phyloP scores from a whole-genome alignment of 1,284 basidiomycete genomes.

The Pisolithus thermaeus region DNA sequence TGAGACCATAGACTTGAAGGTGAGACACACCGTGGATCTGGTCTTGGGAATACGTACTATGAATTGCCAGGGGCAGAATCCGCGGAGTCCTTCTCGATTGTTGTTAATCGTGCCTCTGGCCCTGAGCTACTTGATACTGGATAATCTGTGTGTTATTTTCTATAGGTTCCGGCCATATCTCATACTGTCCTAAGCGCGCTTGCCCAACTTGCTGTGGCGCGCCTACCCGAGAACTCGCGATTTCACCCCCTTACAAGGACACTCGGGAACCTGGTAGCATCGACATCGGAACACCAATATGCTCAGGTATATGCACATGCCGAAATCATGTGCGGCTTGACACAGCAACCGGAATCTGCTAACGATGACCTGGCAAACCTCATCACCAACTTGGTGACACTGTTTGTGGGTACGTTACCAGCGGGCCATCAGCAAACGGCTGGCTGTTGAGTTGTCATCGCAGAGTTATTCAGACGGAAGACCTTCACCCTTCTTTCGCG shows the following conservation, averaged over 20 bases:
- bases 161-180: conserved; percentile 1
- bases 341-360: conserved; percentile 37
- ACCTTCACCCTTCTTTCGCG: conserved; percentile 50
- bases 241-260: conserved; percentile 39
- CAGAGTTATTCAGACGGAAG: conserved; percentile 47
- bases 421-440: background rate
- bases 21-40: conserved; percentile 25
- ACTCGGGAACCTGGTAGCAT: conserved; percentile 42
- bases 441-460: background rate
- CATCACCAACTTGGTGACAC: conserved; percentile 37
- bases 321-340: conserved; percentile 36
- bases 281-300: conserved; percentile 50
- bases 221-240: conserved; percentile 45
- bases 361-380: conserved; percentile 41
- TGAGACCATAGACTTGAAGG: conserved; percentile 47
- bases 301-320: conserved; percentile 47
- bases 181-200: conserved; percentile 38
- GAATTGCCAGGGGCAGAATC: conserved; percentile 30
- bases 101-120: conserved; percentile 52
- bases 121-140: conserved; percentile 53
- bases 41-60: background rate
- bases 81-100: conserved; percentile 40
- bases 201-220: conserved; percentile 48
- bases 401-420: conserved; percentile 45
- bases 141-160: conserved; percentile 46